These are phyloP conservation scores for Salisapilia sapeloensis DNA, from an alignment of 352 stramenopile genomes.

Conservation along the genomic window DNA sequence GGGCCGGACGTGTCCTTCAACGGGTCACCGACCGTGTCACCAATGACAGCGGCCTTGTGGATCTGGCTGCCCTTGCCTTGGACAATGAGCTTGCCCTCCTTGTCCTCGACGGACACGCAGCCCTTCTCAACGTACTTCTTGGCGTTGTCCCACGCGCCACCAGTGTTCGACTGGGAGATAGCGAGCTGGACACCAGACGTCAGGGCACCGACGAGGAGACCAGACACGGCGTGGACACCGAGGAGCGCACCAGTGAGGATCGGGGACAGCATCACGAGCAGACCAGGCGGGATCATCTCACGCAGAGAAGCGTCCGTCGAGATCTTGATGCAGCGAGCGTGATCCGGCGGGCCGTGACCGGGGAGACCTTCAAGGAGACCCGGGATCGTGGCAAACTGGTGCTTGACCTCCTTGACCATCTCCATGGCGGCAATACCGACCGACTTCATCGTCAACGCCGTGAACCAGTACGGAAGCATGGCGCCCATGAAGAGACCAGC, in stretches of 20 bases:
- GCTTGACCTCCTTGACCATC: slow-evolving; percentile 99
- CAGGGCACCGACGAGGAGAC: slow-evolving; percentile 92
- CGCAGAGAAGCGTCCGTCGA: slow-evolving; percentile 96
- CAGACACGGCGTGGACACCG: slow-evolving; percentile 93
- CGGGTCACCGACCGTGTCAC: slow-evolving; percentile 98
- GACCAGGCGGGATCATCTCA: slow-evolving; percentile 98
- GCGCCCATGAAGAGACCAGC: slow-evolving; percentile 97
- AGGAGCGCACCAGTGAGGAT: slow-evolving; percentile 97
- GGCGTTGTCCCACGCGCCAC: slow-evolving; percentile 98
- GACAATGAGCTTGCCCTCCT: slow-evolving; percentile 82
- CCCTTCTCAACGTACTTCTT: slow-evolving; percentile 99
- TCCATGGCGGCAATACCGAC: slow-evolving; percentile 96
- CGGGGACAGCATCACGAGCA: slow-evolving; percentile 96
- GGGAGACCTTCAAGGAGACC: slow-evolving; percentile 90
- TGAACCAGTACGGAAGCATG: slow-evolving; percentile 99
- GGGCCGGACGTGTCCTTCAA: slow-evolving; percentile 99
- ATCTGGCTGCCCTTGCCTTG: slow-evolving; percentile 93
- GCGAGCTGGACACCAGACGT: slow-evolving; percentile 96
- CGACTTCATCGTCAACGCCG: slow-evolving; percentile 99
- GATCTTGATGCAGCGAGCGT: slow-evolving; percentile 96
- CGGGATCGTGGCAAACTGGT: slow-evolving; percentile 98
- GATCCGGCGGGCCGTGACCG: slow-evolving; percentile 70
- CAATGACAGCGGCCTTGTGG: slow-evolving; percentile 95
- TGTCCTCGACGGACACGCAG: slow-evolving; percentile 80
- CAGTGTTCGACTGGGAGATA: slow-evolving; percentile 99